A percentile compares a stretch with the other conserved stretches of the same genome.
phyloP scores from a whole-genome alignment of 768 basidiomycete genomes.

The Termitomyces sp. region DNA sequence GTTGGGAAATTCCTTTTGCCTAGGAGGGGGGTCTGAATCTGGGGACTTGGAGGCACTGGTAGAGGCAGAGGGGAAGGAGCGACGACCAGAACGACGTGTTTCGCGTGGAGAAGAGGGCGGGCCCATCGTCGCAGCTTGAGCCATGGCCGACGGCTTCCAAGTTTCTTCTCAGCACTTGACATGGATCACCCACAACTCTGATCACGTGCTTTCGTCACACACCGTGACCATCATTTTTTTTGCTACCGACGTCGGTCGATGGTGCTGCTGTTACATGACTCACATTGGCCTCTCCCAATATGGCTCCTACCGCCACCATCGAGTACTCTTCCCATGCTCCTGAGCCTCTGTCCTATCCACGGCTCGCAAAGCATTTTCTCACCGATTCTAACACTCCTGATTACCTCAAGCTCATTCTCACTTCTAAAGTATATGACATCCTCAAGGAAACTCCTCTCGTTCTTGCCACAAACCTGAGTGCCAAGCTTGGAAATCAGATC shows the following conservation, averaged over 20 bases:
- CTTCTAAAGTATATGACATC: slow-evolving; percentile 87
- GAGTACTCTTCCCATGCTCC: slow-evolving; percentile 71
- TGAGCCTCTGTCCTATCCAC: slow-evolving; percentile 58
- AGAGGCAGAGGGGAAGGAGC: slow-evolving; percentile 61
- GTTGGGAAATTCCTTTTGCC: slow-evolving; percentile 37
- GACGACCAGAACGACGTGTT: slow-evolving; percentile 72
- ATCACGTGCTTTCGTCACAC: slow-evolving; percentile 10
- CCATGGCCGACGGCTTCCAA: slow-evolving; percentile 34
- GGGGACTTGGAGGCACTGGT: slow-evolving; percentile 69
- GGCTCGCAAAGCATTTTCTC: slow-evolving; percentile 60
- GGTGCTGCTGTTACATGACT: neutral
- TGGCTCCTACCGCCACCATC: slow-evolving; percentile 47
- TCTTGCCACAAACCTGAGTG: slow-evolving; percentile 78
- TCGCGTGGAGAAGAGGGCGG: slow-evolving; percentile 74
- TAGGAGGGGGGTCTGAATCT: slow-evolving; percentile 58
- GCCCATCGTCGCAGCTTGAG: slow-evolving; percentile 66
- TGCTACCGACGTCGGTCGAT: neutral
- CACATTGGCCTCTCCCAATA: slow-evolving; percentile 9
- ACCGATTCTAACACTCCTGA: slow-evolving; percentile 70
- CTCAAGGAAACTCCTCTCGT: slow-evolving; percentile 88
- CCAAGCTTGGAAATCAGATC: slow-evolving; percentile 86
- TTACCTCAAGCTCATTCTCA: slow-evolving; percentile 83
- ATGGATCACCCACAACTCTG: slow-evolving; percentile 4
- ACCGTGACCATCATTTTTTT: slow-evolving; percentile 5
- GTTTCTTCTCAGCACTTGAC: neutral